phyloP scores from a whole-genome alignment of 495 filamentous ascomycete genomes.

The Tuber calosporum region DNA sequence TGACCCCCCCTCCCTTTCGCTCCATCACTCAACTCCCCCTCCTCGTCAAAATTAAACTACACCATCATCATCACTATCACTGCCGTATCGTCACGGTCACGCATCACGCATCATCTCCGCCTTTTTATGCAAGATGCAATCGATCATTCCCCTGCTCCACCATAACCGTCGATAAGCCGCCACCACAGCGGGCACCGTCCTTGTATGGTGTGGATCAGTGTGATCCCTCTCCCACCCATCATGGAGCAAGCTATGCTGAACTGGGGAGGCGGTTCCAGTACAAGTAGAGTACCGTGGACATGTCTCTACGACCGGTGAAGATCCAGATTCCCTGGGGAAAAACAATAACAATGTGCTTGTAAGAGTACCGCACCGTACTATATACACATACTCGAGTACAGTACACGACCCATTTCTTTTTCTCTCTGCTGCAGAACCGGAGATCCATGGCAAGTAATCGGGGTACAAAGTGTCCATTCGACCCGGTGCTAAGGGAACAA shows the following conservation, averaged over 20 bases:
- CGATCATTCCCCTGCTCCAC: neutral
- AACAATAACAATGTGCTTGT: neutral
- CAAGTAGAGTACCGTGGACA: neutral
- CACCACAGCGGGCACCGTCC: neutral
- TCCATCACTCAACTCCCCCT: neutral
- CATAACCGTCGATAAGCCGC: neutral
- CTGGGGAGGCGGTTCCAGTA: constrained; percentile 1
- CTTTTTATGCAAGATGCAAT: neutral
- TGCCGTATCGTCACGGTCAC: neutral
- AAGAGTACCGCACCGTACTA: neutral
- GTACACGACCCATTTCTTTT: neutral
- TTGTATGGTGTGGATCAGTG: neutral
- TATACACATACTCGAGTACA: too few relatives aligned
- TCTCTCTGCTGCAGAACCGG: neutral
- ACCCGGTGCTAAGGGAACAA: neutral
- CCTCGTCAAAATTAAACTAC: neutral
- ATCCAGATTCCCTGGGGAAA: neutral
- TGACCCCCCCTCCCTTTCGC: neutral
- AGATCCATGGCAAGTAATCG: neutral
- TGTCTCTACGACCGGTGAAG: neutral
- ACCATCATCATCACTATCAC: neutral
- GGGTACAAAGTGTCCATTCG: neutral
- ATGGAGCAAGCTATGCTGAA: neutral
- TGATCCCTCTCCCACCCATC: neutral
- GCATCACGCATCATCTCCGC: neutral